Conservation (phyloP, 192 early-diverging fungal species). For the Globomyces pollinis-pini region DNA sequence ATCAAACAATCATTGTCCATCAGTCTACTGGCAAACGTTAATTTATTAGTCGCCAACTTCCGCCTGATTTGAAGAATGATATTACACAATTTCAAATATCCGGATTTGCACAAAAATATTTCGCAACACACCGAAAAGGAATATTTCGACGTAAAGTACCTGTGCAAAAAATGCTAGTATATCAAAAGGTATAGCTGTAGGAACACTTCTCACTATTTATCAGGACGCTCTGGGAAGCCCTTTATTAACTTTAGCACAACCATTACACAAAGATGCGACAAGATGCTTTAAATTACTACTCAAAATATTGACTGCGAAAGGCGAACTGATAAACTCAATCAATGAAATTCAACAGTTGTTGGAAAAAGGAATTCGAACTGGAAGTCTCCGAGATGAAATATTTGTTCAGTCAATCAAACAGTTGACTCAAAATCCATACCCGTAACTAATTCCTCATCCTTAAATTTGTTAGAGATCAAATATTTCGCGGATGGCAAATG, state of each 20-base stretch:
- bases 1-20: not conserved
- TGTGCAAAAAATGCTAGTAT: slow-evolving; percentile 79
- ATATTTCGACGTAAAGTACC: slow-evolving; percentile 79
- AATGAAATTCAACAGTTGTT: slow-evolving; percentile 70
- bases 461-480: slow-evolving; percentile 53
- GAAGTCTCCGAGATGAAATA: slow-evolving; percentile 83
- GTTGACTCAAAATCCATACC: slow-evolving; percentile 65
- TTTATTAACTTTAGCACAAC: slow-evolving; percentile 73
- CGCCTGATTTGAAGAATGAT: slow-evolving; percentile 49
- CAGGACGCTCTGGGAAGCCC: slow-evolving; percentile 70
- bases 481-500: slow-evolving; percentile 79
- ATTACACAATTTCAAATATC: slow-evolving; percentile 75
- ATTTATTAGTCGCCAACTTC: slow-evolving; percentile 6
- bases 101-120: slow-evolving; percentile 86
- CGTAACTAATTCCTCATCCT: slow-evolving; percentile 21
- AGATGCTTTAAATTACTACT: slow-evolving; percentile 80
- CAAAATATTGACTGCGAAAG: slow-evolving; percentile 59
- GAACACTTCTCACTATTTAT: too few species aligned
- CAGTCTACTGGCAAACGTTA: slow-evolving; percentile 8
- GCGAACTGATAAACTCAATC: slow-evolving; percentile 4
- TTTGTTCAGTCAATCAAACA: slow-evolving; percentile 93
- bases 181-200: slow-evolving; percentile 48
- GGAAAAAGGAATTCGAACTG: slow-evolving; percentile 65
- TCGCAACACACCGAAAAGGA: slow-evolving; percentile 79
- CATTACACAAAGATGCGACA: slow-evolving; percentile 77